Evolutionary conservation across 495 filamentous ascomycete species (phyloP).

Genomic region (Daldinia bambusicola): DNA sequence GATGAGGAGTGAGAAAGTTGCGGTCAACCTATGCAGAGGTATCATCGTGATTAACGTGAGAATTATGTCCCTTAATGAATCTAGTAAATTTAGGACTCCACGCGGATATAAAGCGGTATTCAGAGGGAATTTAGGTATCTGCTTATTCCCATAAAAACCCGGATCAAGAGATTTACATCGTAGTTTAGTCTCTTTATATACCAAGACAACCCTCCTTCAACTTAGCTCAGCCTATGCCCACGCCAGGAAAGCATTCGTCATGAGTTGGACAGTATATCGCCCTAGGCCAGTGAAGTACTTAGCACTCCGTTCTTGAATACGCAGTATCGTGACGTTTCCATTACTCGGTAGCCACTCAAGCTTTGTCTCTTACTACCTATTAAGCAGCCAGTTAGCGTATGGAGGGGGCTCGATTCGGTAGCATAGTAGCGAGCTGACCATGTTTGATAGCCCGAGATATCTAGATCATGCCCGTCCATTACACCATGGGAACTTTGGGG

Average conservation of each 20-base stretch:
- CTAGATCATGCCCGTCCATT: constrained; percentile 5
- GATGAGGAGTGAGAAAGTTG: constrained; percentile 3
- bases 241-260: constrained; percentile 8
- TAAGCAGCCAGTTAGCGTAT: not conserved
- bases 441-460: constrained; percentile 7
- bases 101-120: not conserved
- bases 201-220: not conserved
- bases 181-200: not conserved
- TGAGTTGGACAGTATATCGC: constrained; percentile 1
- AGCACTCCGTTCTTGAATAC: not conserved
- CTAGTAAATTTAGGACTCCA: not conserved
- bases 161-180: not conserved
- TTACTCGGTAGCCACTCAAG: not conserved
- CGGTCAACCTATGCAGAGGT: not conserved
- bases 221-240: not conserved
- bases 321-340: not conserved
- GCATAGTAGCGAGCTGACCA: constrained; percentile 4
- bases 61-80: not conserved
- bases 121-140: not conserved
- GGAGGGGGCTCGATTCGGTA: constrained; percentile 3
- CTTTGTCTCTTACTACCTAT: too few relatives aligned
- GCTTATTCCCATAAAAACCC: not conserved
- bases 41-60: constrained; percentile 4
- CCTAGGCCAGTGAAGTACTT: not conserved
- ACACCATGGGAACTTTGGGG: constrained; percentile 3